Evolutionary conservation across 805 yeast species (phyloP), one percentile per base, ranked within the genome.

Genomic region (Lachancea cidri): DNA sequence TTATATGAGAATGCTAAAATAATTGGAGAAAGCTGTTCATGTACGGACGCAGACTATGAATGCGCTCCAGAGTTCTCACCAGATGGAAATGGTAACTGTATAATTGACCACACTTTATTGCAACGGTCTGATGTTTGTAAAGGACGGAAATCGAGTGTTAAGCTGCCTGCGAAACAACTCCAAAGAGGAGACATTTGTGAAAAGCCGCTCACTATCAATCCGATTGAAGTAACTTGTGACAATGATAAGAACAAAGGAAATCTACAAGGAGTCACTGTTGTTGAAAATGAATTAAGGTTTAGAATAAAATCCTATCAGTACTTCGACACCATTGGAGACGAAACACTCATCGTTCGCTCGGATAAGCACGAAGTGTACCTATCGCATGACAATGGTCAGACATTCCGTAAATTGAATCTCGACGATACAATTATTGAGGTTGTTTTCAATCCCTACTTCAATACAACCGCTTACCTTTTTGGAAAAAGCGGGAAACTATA

Each of bases 301-400:
- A 56, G 61, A 13, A 65, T 86, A 42, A 51, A 54, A 5, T 66
- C 85, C 42, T 81, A 80, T 36, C 75, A 74, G 42, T 72, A 76
- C 38, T 57, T 65, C 17, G 62, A 60, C 2, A 65, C 69, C 2
- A 43, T 64, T 37, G 70, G 68, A 18, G 85, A 79, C 47, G 89
- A 84, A 54, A 76, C 88, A 0, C 58, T 91, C 5, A 56, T 91
- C 13, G 63, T 85, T 5, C 65, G 76, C 36, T 82, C 91, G 0
- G 57, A 64, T 18, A 66, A 70, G 9, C 68, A 74, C 35, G 65
- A 67, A 4, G 73, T 79, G 2, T 82, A 67, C 51, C 72, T 86
- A 5, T 84, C 96, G 0, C 81, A 74, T 51, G 80, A 87, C 57
- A 84, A 84, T 31, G 91, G 91, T 11, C 53, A 62, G 3, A 53